Percentiles rank a stretch among this genome's conserved stretches.
Conservation (phyloP, 1,139 yeast species). For the Kodamaea suecica region DNA sequence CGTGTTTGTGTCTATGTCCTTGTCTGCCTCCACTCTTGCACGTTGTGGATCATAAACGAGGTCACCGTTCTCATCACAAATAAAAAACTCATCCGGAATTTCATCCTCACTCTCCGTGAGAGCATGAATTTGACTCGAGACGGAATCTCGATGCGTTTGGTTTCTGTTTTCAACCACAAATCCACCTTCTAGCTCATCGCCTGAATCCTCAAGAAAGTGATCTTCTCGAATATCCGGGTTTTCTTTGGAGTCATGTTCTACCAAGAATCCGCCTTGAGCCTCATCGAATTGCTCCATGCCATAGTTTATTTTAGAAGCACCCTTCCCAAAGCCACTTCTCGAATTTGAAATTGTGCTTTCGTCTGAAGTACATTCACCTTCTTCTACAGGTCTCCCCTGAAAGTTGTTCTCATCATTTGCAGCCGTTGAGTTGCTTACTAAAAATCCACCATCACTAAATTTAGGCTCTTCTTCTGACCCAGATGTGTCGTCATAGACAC, state of each 20-base stretch:
- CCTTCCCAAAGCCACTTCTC: too few species aligned
- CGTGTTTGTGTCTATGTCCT: too few species aligned
- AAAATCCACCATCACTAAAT: constrained; percentile 9
- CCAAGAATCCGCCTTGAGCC: too few species aligned
- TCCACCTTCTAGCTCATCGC: constrained; percentile 14
- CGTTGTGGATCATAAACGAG: constrained; percentile 19
- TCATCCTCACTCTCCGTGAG: constrained; percentile 6
- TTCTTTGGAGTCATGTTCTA: too few species aligned
- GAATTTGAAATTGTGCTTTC: too few species aligned
- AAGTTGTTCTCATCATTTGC: neutral
- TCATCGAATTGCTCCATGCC: too few species aligned
- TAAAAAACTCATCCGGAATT: constrained; percentile 18
- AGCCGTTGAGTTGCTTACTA: neutral
- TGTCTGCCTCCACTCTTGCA: constrained; percentile 2
- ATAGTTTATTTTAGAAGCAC: too few species aligned
- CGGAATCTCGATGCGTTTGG: neutral
- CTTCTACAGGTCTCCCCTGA: too few species aligned
- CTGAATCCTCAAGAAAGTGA: neutral
- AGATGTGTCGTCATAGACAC: constrained; percentile 11
- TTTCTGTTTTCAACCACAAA: constrained; percentile 11
- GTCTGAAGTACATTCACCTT: too few species aligned
- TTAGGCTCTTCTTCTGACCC: constrained; percentile 5
- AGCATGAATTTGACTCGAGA: neutral
- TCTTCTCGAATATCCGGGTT: too few species aligned
- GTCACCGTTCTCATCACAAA: constrained; percentile 19